A percentile compares a stretch with the other conserved stretches of the same genome.
phyloP scores from a whole-genome alignment of 352 stramenopile genomes.

The Globisporangium spiculum region DNA sequence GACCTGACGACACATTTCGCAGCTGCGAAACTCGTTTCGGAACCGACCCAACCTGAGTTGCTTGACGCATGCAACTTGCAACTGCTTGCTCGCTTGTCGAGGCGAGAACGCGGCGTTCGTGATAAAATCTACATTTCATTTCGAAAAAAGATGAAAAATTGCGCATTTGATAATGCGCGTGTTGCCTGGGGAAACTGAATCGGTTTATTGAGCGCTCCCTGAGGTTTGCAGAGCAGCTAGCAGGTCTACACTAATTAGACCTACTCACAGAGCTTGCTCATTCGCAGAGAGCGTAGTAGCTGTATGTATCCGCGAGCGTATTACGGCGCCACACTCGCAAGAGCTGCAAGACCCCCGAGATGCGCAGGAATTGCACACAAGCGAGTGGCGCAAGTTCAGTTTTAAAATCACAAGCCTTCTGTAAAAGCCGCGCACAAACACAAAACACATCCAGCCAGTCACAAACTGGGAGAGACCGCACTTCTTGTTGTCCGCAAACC shows the following conservation, averaged over 20 bases:
- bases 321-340: not conserved
- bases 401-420: not conserved
- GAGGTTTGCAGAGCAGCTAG: no score
- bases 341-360: not conserved
- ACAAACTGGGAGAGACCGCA: not conserved
- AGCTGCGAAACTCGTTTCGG: not conserved
- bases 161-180: not conserved
- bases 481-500: not conserved
- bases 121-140: not conserved
- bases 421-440: not conserved
- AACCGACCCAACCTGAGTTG: not conserved
- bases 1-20: slow-evolving; percentile 8
- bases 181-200: no score
- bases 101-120: not conserved
- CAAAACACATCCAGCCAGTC: not conserved
- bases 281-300: not conserved
- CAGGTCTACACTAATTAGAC: no score
- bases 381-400: not conserved
- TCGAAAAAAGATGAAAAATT: not conserved
- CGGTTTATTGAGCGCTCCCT: no score
- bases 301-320: not conserved
- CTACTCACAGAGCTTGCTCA: no score
- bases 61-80: not conserved
- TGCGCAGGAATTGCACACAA: not conserved
- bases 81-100: not conserved